Evolutionary conservation across 108 stramenopile species (phyloP).

Genomic region (Cylindrotheca fusiformis): DNA sequence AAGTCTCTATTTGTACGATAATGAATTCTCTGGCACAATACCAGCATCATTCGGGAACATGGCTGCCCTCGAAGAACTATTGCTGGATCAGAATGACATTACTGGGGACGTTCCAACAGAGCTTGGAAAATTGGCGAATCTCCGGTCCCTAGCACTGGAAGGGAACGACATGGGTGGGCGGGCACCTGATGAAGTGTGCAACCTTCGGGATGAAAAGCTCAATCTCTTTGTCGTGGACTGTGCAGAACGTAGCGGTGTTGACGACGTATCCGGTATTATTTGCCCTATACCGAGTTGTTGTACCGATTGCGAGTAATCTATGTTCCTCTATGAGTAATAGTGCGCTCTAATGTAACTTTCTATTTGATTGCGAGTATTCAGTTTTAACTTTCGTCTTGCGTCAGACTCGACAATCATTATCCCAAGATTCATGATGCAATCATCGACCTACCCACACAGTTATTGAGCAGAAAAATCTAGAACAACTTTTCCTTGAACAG

Average conservation of each 20-base stretch:
- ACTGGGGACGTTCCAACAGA: conserved; percentile 19
- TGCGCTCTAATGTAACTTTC: too few relatives aligned
- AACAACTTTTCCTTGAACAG: too few relatives aligned
- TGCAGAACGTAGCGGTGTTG: conserved; percentile 9
- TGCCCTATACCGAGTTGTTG: conserved; percentile 40
- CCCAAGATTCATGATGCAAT: too few relatives aligned
- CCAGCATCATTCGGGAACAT: conserved; percentile 20
- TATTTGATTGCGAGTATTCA: too few relatives aligned
- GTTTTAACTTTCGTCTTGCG: too few relatives aligned
- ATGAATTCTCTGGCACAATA: conserved; percentile 23
- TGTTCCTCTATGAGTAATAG: too few relatives aligned
- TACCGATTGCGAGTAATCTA: conserved; percentile 24
- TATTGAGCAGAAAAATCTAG: too few relatives aligned
- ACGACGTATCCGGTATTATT: conserved; percentile 22
- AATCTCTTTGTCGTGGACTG: conserved; percentile 37
- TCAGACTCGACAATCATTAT: too few relatives aligned
- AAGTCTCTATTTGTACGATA: conserved; percentile 15
- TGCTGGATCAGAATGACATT: conserved; percentile 17
- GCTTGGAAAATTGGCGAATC: conserved; percentile 12
- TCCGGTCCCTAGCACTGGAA: conserved; percentile 23
- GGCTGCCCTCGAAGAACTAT: conserved; percentile 12
- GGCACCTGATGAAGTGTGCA: conserved; percentile 56
- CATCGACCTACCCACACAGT: too few relatives aligned
- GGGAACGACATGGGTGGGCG: conserved; percentile 37
- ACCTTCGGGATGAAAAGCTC: conserved; percentile 23